phyloP scores from a whole-genome alignment of 2,329 filamentous ascomycete genomes.

The Ascochyta rabiei region DNA sequence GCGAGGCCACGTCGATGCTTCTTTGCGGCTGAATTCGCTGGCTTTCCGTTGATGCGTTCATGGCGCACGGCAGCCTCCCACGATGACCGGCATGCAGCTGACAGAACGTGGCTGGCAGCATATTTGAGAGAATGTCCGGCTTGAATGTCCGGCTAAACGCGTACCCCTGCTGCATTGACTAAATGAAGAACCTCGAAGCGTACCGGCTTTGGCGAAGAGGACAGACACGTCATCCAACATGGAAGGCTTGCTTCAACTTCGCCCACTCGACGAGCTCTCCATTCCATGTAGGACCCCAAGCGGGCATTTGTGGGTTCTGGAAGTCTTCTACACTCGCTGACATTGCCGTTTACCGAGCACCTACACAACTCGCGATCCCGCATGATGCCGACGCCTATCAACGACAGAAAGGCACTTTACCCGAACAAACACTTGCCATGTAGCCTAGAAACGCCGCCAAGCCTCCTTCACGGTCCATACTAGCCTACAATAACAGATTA shows the following conservation, averaged over 20 bases:
- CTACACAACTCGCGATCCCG: background rate
- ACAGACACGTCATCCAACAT: background rate
- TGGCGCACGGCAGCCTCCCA: background rate
- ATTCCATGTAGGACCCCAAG: background rate
- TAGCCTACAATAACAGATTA: background rate
- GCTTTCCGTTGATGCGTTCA: background rate
- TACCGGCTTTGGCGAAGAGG: background rate
- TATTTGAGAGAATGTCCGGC: background rate
- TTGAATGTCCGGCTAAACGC: conserved; percentile 4
- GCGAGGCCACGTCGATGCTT: background rate
- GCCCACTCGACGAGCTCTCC: background rate
- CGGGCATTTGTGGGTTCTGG: background rate
- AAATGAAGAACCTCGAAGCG: background rate
- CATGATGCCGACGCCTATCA: background rate
- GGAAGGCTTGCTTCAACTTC: background rate
- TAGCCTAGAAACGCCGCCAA: conserved; percentile 8
- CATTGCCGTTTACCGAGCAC: background rate
- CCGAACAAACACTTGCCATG: conserved; percentile 4
- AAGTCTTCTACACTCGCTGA: background rate
- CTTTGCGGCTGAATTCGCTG: background rate
- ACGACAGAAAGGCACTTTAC: conserved; percentile 1
- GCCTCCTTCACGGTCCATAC: background rate
- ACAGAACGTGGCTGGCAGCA: conserved; percentile 4
- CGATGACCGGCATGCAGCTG: conserved; percentile 7
- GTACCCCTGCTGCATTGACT: conserved; percentile 4